Base-by-base conservation (phyloP, 2,329 filamentous ascomycete genomes). In the Clonostachys rhizophaga region DNA sequence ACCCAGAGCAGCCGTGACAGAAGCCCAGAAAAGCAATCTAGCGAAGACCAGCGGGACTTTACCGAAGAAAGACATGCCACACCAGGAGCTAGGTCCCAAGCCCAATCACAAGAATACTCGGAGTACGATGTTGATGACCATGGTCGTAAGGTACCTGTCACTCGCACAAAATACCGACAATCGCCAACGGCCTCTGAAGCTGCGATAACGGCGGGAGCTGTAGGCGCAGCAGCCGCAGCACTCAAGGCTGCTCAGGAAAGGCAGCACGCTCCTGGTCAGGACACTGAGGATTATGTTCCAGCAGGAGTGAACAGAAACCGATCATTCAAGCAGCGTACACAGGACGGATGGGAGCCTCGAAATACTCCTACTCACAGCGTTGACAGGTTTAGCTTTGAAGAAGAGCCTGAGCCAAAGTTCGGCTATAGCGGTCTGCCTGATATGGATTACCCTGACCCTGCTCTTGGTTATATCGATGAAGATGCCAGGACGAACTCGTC, bases 401-500 rank as follows among this genome's bases (percentile, higher is more conserved):
- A 78, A 6, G 61, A 68, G 13, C 71, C 74, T 1, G 76, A 68
- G n/a, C 70, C 74, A 1, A 76, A 79, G 55, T 72, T 95, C 74
- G 78, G 78, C 39, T 80, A 86, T 40, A 90, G 77, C 60, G 86
- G 84, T 42, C 63, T 91, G 50, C 89, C 89, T 5, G 77, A 85
- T 53, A 68, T 79, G 35, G 69, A 84, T 48, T 75, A 91, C 55
- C 86, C 87, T 6, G 80, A 91, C 72, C 89, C 87, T 1, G 90
- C 91, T 59, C 83, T 88, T 57, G 89, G 86, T 5, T 86, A 89
- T 54, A 55, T 69, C 2, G 72, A 78, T 11, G 78, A 81, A 36
- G 90, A 95, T 51, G 77, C 89, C 14, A 85, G 82, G 42, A 95
- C 91, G 16, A 95, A 95, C 59, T 90, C 90, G 4, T 96, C 91